A percentile compares a stretch with the other conserved stretches of the same genome.
Evolutionary conservation across 2,329 filamentous ascomycete species (phyloP).

Genomic region (Stagonosporopsis vannaccii): DNA sequence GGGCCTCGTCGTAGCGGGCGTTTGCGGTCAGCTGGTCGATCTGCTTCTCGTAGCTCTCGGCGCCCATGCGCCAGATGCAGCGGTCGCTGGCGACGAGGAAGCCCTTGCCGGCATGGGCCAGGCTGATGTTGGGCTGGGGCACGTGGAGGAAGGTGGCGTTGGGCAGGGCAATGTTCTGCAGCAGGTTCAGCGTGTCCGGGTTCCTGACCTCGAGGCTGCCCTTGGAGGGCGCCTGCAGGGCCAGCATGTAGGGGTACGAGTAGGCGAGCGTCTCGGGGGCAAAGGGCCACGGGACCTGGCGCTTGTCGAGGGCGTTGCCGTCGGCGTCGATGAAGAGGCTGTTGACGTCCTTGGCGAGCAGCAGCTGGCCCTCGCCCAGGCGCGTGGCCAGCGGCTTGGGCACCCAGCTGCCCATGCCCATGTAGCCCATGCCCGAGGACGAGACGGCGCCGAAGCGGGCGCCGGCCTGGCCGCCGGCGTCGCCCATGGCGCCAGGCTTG

Average conservation of each 20-base stretch:
- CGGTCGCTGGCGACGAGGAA: conserved; percentile 93
- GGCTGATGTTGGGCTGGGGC: conserved; percentile 86
- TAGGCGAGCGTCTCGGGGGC: conserved; percentile 93
- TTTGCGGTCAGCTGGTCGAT: conserved; percentile 80
- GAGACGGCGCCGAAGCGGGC: conserved; percentile 83
- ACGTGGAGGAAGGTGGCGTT: conserved; percentile 88
- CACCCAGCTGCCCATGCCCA: conserved; percentile 90
- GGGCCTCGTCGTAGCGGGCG: conserved; percentile 84
- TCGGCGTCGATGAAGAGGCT: conserved; percentile 88
- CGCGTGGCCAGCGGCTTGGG: conserved; percentile 88
- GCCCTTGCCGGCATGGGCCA: conserved; percentile 95
- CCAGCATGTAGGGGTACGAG: conserved; percentile 94
- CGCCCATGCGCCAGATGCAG: conserved; percentile 94
- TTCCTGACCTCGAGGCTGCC: conserved; percentile 90
- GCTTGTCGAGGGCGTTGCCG: conserved; percentile 80
- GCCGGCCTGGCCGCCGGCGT: conserved; percentile 68
- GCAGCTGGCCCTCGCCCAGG: conserved; percentile 80
- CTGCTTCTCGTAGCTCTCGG: conserved; percentile 89
- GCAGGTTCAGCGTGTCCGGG: conserved; percentile 85
- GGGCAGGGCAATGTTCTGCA: conserved; percentile 84
- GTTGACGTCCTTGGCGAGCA: conserved; percentile 98
- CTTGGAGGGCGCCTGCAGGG: conserved; percentile 82
- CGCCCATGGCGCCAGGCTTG: conserved; percentile 75
- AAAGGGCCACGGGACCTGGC: conserved; percentile 89
- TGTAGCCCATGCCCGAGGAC: conserved; percentile 91